Evolutionary conservation across 306 rosid species (phyloP).

Genomic region (Fragaria nilgerrensis): DNA sequence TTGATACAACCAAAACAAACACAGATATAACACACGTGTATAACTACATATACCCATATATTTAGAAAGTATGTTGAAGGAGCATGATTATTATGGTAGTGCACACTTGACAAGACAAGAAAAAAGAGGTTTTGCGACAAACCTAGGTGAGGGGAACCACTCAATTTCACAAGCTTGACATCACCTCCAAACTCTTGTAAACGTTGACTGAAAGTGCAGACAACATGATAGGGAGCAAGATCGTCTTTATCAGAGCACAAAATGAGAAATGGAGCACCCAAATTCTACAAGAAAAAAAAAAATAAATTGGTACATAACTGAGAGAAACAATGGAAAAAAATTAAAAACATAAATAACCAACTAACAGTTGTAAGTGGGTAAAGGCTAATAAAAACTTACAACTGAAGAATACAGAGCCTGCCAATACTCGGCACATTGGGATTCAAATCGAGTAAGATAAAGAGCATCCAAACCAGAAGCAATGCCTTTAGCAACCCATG

Average conservation of each 20-base stretch:
- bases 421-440: slow-evolving; percentile 83
- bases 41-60: background rate
- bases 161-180: slow-evolving; percentile 74
- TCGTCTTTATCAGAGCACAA: slow-evolving; percentile 85
- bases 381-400: slow-evolving; percentile 48
- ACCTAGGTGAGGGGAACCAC: slow-evolving; percentile 82
- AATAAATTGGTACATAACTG: background rate
- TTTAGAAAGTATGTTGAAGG: background rate
- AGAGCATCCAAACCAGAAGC: slow-evolving; percentile 89
- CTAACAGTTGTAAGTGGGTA: background rate
- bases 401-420: slow-evolving; percentile 80
- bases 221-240: slow-evolving; percentile 58
- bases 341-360: background rate
- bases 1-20: background rate
- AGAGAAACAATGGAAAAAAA: background rate
- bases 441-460: slow-evolving; percentile 81
- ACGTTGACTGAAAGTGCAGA: slow-evolving; percentile 62
- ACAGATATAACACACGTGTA: background rate
- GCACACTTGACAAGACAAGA: background rate
- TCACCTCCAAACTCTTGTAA: slow-evolving; percentile 74
- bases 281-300: slow-evolving; percentile 45
- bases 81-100: background rate
- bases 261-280: slow-evolving; percentile 92
- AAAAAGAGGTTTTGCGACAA: slow-evolving; percentile 28
- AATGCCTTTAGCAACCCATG: slow-evolving; percentile 84